Percentiles rank a stretch among this genome's conserved stretches.
phyloP scores from a whole-genome alignment of 2,329 filamentous ascomycete species.

The Xylariaceae sp. region DNA sequence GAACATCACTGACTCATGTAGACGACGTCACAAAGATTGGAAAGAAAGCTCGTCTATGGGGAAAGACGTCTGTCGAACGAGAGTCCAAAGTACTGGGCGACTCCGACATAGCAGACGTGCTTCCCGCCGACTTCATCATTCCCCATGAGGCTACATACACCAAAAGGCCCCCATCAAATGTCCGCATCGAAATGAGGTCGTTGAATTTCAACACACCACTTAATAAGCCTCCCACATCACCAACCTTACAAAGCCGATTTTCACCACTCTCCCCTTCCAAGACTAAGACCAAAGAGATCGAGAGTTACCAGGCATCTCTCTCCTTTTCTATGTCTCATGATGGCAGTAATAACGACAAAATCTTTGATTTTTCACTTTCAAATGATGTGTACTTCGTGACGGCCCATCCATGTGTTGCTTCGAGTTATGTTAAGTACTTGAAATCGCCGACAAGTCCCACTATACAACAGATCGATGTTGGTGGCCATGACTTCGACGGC shows the following conservation, averaged over 20 bases:
- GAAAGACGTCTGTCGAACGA: constrained; percentile 54
- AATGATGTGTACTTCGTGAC: constrained; percentile 64
- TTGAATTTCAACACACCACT: constrained; percentile 45
- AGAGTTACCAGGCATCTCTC: constrained; percentile 38
- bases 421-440: constrained; percentile 52
- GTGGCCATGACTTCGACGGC: constrained; percentile 40
- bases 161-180: constrained; percentile 42
- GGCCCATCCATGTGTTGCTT: constrained; percentile 60
- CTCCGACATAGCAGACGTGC: constrained; percentile 48
- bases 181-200: constrained; percentile 46
- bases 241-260: constrained; percentile 38
- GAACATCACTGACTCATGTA: constrained; percentile 24
- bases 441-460: constrained; percentile 58
- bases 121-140: constrained; percentile 60
- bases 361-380: constrained; percentile 43
- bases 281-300: constrained; percentile 29
- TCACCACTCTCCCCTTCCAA: constrained; percentile 35
- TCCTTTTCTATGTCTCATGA: constrained; percentile 41
- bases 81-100: constrained; percentile 60
- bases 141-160: constrained; percentile 54
- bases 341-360: constrained; percentile 34
- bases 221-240: constrained; percentile 43
- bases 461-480: constrained; percentile 54
- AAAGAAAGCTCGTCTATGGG: constrained; percentile 58
- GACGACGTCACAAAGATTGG: constrained; percentile 48